phyloP scores from a whole-genome alignment of 1,284 basidiomycete species.

The Cryptococcus sp. region DNA sequence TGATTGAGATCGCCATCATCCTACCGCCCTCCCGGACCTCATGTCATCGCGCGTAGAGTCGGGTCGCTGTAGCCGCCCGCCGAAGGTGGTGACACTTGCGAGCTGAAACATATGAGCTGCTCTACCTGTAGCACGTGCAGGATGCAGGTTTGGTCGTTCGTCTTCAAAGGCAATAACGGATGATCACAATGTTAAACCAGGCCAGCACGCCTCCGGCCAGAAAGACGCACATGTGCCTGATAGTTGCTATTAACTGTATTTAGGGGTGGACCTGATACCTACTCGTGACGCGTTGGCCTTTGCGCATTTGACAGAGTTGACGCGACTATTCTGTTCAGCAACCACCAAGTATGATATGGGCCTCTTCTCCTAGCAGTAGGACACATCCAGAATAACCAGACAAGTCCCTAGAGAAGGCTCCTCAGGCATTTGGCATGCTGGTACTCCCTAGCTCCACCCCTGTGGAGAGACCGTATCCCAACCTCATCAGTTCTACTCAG shows the following conservation, averaged over 20 bases:
- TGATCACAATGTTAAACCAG: too few relatives aligned
- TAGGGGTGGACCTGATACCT: background rate
- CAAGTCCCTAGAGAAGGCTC: too few relatives aligned
- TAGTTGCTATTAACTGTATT: background rate
- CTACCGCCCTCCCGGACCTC: too few relatives aligned
- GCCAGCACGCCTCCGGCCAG: too few relatives aligned
- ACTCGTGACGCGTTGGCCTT: background rate
- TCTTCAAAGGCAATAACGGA: too few relatives aligned
- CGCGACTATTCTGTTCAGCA: background rate
- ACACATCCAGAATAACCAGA: background rate
- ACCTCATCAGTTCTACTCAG: conserved; percentile 26
- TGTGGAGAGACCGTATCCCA: conserved; percentile 19
- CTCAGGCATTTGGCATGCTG: background rate
- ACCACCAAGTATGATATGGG: background rate
- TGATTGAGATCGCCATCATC: too few relatives aligned
- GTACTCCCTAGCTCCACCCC: conserved; percentile 28
- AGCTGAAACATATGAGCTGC: too few relatives aligned
- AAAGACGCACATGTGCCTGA: background rate
- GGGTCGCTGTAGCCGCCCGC: too few relatives aligned
- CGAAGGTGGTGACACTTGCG: too few relatives aligned
- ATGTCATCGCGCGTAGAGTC: too few relatives aligned
- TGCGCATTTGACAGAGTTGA: background rate
- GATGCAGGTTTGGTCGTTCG: background rate
- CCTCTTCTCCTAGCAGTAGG: background rate
- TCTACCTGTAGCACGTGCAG: background rate